Conservation (phyloP, 1,284 basidiomycete genomes). For the Mrakiaceae sp. region DNA sequence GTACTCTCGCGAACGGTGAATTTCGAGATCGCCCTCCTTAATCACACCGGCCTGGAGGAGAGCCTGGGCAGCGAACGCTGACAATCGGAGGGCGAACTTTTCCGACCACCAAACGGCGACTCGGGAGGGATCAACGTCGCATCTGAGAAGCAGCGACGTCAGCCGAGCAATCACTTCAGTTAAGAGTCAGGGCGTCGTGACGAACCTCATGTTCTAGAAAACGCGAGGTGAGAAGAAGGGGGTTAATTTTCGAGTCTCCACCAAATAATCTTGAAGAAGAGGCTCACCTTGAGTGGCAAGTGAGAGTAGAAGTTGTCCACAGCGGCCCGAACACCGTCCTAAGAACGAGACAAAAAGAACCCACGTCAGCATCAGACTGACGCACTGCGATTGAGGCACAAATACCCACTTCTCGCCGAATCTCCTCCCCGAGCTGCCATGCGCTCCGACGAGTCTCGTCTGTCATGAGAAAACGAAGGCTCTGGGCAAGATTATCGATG, state of each 20-base stretch:
- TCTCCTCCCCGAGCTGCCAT: conserved; percentile 42
- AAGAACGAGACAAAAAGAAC: background rate
- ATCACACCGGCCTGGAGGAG: conserved; percentile 41
- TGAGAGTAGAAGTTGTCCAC: conserved; percentile 50
- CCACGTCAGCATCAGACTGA: background rate
- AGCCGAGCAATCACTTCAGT: too few relatives aligned
- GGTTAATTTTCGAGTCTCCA: too few relatives aligned
- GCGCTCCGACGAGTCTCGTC: conserved; percentile 42
- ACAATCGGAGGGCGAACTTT: conserved; percentile 43
- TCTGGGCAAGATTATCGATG: conserved; percentile 44
- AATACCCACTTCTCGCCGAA: conserved; percentile 40
- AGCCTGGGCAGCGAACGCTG: conserved; percentile 45
- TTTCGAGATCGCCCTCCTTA: conserved; percentile 38
- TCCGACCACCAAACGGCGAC: conserved; percentile 51
- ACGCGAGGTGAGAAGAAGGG: too few relatives aligned
- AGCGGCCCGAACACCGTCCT: conserved; percentile 44
- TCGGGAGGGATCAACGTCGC: conserved; percentile 43
- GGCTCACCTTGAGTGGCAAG: conserved; percentile 45
- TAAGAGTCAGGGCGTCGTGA: too few relatives aligned
- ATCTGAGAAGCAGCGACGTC: conserved; percentile 33
- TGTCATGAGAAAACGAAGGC: conserved; percentile 43
- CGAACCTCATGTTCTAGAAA: too few relatives aligned
- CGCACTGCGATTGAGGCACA: background rate
- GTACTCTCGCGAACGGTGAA: conserved; percentile 49
- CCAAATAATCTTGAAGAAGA: too few relatives aligned